These are phyloP conservation scores for Tolypocladium nubicola DNA, from an alignment of 2,329 filamentous ascomycete species.

Conservation along the genomic window DNA sequence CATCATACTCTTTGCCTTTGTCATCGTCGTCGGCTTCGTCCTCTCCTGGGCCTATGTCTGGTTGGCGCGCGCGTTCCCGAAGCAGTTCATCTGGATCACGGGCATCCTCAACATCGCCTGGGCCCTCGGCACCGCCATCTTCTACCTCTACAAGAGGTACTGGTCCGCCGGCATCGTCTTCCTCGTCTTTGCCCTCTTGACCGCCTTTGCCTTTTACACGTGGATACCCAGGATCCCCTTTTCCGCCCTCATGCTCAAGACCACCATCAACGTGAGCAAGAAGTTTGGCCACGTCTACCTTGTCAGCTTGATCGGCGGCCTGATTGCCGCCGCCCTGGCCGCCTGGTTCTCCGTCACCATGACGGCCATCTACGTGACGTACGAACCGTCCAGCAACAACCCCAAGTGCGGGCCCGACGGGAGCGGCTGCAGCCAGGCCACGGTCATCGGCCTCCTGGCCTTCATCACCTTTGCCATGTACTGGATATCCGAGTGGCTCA, in stretches of 20 bases:
- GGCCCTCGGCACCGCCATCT: slow-evolving; percentile 76
- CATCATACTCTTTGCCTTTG: slow-evolving; percentile 73
- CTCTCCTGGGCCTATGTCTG: slow-evolving; percentile 71
- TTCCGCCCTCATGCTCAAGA: slow-evolving; percentile 80
- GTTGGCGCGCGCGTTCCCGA: slow-evolving; percentile 66
- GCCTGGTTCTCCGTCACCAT: slow-evolving; percentile 84
- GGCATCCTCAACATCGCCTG: slow-evolving; percentile 80
- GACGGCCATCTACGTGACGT: slow-evolving; percentile 77
- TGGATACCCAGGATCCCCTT: slow-evolving; percentile 92
- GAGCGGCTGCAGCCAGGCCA: slow-evolving; percentile 60
- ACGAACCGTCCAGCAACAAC: slow-evolving; percentile 51
- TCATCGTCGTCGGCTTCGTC: slow-evolving; percentile 61
- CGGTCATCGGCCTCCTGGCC: slow-evolving; percentile 73
- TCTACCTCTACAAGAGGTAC: slow-evolving; percentile 68
- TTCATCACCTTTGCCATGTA: slow-evolving; percentile 89
- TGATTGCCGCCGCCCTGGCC: slow-evolving; percentile 63
- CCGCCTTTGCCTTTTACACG: slow-evolving; percentile 50
- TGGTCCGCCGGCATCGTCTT: slow-evolving; percentile 84
- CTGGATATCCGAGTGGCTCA: slow-evolving; percentile 89
- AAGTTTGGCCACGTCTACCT: slow-evolving; percentile 77
- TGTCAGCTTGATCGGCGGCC: slow-evolving; percentile 72
- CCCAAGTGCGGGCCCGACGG: slow-evolving; percentile 36
- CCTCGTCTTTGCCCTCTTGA: slow-evolving; percentile 49
- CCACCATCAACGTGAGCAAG: slow-evolving; percentile 75
- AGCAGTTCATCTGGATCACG: slow-evolving; percentile 86